Percentiles rank a stretch among this genome's conserved stretches.
Evolutionary conservation across 805 yeast genomes (phyloP).

Genomic region (Cyberlindnera nakhonratchasimensis): DNA sequence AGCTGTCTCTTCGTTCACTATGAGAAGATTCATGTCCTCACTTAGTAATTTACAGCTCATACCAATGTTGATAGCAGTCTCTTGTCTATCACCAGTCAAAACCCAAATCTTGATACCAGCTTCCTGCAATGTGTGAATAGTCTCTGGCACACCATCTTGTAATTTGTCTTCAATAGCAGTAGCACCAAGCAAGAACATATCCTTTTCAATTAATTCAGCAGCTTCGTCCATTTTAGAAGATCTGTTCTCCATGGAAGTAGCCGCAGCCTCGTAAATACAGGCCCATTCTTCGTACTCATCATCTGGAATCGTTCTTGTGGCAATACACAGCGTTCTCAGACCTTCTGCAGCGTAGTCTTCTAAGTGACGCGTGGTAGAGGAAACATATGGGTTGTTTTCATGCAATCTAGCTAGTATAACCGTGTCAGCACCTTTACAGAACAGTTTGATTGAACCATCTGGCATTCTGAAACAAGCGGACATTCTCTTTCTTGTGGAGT

Average conservation of each 20-base stretch:
- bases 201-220: constrained; percentile 83
- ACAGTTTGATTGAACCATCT: constrained; percentile 83
- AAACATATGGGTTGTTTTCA: constrained; percentile 71
- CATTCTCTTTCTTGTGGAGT: constrained; percentile 97
- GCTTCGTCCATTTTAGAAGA: constrained; percentile 75
- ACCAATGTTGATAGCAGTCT: constrained; percentile 97
- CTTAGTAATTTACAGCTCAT: constrained; percentile 93
- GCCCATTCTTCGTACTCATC: constrained; percentile 77
- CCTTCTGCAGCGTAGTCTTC: constrained; percentile 98
- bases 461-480: constrained; percentile 92
- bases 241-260: constrained; percentile 77
- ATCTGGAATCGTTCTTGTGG: constrained; percentile 74
- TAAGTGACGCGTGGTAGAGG: constrained; percentile 76
- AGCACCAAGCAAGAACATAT: constrained; percentile 83
- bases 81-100: constrained; percentile 96
- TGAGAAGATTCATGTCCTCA: constrained; percentile 92
- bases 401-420: constrained; percentile 85
- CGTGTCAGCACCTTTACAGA: constrained; percentile 97
- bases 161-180: constrained; percentile 98
- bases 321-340: constrained; percentile 89
- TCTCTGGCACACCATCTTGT: constrained; percentile 98
- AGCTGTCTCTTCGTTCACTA: constrained; percentile 81
- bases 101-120: constrained; percentile 99
- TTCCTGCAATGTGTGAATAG: constrained; percentile 89
- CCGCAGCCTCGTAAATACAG: constrained; percentile 64